Conservation (phyloP, 768 basidiomycete species). For the Lactarius tabidus region DNA sequence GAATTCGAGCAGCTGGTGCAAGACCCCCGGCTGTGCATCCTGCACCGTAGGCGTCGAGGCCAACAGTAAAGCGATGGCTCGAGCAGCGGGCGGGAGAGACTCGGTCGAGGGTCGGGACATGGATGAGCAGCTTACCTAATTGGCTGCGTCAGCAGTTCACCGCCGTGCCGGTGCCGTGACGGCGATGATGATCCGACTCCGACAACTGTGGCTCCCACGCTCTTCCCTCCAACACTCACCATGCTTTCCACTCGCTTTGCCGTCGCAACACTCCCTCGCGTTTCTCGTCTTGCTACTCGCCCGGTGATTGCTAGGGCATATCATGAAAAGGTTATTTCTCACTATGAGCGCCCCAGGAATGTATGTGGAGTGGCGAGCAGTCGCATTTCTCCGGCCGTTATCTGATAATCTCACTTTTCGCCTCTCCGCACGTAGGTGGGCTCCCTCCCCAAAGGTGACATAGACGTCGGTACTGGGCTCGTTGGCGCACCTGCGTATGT, state of each 20-base stretch:
- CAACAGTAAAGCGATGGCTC: conserved; percentile 77
- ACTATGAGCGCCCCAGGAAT: conserved; percentile 97
- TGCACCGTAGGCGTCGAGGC: conserved; percentile 81
- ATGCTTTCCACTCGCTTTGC: conserved; percentile 65
- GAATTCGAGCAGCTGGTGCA: conserved; percentile 85
- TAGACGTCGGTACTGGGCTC: conserved; percentile 93
- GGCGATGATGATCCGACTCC: background rate
- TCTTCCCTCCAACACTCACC: conserved; percentile 38
- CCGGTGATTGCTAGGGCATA: conserved; percentile 68
- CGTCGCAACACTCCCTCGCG: conserved; percentile 42
- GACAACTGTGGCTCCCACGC: conserved; percentile 1
- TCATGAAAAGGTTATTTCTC: conserved; percentile 95
- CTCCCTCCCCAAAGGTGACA: conserved; percentile 87
- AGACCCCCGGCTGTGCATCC: conserved; percentile 80
- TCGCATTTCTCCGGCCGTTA: conserved; percentile 37
- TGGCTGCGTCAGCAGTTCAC: too few relatives aligned
- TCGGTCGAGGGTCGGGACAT: conserved; percentile 45
- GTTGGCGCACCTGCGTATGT: conserved; percentile 96
- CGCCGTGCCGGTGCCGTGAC: background rate
- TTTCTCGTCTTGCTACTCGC: conserved; percentile 39
- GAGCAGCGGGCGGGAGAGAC: conserved; percentile 78
- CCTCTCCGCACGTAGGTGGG: conserved; percentile 64
- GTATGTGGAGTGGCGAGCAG: conserved; percentile 45
- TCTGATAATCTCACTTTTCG: conserved; percentile 49
- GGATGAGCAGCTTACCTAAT: conserved; percentile 4